phyloP scores from a whole-genome alignment of 192 early-diverging fungal genomes.

The Coemansia sp. region DNA sequence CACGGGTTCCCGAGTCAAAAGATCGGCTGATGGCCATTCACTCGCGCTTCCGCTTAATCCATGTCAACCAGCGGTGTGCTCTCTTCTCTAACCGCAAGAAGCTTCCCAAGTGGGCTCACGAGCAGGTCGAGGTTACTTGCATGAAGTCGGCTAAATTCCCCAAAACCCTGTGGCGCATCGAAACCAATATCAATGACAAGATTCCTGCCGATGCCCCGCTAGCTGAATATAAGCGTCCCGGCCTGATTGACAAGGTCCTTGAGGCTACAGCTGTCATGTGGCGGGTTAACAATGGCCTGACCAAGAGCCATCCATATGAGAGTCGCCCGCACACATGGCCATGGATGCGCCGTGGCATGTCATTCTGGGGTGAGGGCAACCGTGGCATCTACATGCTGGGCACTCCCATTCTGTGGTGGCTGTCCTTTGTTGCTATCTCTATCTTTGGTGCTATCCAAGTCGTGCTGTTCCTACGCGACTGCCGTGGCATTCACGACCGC shows the following conservation, averaged over 20 bases:
- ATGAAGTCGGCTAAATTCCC: conserved; percentile 73
- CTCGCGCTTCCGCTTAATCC: conserved; percentile 74
- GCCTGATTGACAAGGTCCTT: conserved; percentile 83
- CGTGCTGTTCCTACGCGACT: conserved; percentile 57
- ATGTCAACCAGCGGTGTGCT: conserved; percentile 69
- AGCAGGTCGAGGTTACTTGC: conserved; percentile 90
- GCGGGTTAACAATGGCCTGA: conserved; percentile 80
- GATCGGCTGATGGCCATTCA: conserved; percentile 61
- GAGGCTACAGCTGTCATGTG: conserved; percentile 90
- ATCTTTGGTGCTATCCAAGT: conserved; percentile 60
- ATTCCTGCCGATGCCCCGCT: conserved; percentile 59
- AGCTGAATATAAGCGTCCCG: conserved; percentile 62
- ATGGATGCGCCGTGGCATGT: conserved; percentile 79
- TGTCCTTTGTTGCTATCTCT: conserved; percentile 59
- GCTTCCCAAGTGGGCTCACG: conserved; percentile 91
- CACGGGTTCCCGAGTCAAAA: conserved; percentile 49
- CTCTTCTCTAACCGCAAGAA: conserved; percentile 75
- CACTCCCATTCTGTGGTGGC: conserved; percentile 85
- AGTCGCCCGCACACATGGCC: conserved; percentile 88
- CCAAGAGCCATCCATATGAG: conserved; percentile 89
- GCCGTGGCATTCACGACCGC: conserved; percentile 53
- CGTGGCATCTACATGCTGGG: conserved; percentile 88
- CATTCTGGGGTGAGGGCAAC: conserved; percentile 72
- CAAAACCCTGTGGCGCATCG: conserved; percentile 79
- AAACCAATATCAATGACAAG: conserved; percentile 58